A percentile compares a stretch with the other conserved stretches of the same genome.
Evolutionary conservation across 2,329 filamentous ascomycete species (phyloP).

Genomic region (Hymenoscyphus occultus): DNA sequence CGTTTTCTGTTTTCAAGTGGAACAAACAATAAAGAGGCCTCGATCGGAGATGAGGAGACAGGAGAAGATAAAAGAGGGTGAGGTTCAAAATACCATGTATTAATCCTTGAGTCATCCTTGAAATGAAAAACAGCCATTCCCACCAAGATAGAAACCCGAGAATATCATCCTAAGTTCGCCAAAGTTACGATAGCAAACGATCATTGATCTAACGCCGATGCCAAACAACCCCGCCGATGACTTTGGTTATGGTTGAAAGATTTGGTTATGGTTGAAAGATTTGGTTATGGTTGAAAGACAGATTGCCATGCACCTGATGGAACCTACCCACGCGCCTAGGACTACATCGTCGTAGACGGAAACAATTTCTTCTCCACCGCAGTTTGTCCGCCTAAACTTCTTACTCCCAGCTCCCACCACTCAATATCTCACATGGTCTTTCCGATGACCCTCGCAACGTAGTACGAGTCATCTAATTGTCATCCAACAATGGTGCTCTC

Average conservation of each 20-base stretch:
- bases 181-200: neutral
- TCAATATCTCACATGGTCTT: neutral
- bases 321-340: neutral
- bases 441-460: neutral
- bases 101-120: too few relatives aligned
- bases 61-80: neutral
- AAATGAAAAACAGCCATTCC: too few relatives aligned
- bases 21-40: neutral
- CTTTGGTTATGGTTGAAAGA: neutral
- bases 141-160: neutral
- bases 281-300: neutral
- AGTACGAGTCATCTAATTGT: constrained; percentile 33
- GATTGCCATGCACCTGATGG: neutral
- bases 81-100: neutral
- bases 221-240: neutral
- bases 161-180: constrained; percentile 1
- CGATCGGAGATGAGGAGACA: neutral
- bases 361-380: neutral
- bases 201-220: neutral
- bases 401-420: neutral
- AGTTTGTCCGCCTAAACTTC: neutral
- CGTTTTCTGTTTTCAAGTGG: neutral
- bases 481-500: constrained; percentile 59
- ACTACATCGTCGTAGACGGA: neutral
- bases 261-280: too few relatives aligned